These are phyloP conservation scores for Neoboletus magnificus DNA, from an alignment of 768 basidiomycete species.

Conservation along the genomic window DNA sequence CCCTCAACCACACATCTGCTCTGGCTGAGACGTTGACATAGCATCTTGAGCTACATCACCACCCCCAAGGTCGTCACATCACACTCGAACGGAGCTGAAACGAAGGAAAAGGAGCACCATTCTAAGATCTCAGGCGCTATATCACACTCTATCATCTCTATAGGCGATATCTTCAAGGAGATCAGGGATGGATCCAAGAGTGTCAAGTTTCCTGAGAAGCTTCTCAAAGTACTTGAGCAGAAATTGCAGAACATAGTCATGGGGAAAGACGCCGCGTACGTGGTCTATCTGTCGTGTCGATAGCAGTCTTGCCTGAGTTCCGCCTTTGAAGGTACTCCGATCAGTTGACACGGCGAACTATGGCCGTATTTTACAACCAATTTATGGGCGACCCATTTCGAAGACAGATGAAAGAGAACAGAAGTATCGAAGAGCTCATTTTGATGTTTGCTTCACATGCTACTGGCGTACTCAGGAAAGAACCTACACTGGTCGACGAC, in stretches of 20 bases:
- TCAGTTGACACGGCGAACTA: slow-evolving; percentile 82
- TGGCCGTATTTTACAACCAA: slow-evolving; percentile 91
- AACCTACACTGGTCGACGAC: slow-evolving; percentile 76
- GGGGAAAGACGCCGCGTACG: slow-evolving; percentile 87
- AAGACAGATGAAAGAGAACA: slow-evolving; percentile 89
- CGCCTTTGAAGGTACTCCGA: slow-evolving; percentile 68
- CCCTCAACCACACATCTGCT: neutral
- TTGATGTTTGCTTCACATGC: slow-evolving; percentile 94
- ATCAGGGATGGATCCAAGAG: slow-evolving; percentile 75
- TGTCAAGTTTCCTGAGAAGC: slow-evolving; percentile 91
- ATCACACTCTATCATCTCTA: slow-evolving; percentile 49
- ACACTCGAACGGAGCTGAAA: slow-evolving; percentile 34
- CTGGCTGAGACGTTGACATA: slow-evolving; percentile 30
- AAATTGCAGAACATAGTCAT: slow-evolving; percentile 90
- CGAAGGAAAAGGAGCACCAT: slow-evolving; percentile 61
- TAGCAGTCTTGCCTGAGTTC: slow-evolving; percentile 2
- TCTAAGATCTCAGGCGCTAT: slow-evolving; percentile 65
- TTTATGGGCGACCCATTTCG: slow-evolving; percentile 84
- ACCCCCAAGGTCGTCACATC: slow-evolving; percentile 49
- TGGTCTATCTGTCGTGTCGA: slow-evolving; percentile 17
- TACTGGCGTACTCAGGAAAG: slow-evolving; percentile 84
- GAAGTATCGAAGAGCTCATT: slow-evolving; percentile 97
- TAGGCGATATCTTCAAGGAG: slow-evolving; percentile 81
- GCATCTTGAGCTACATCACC: slow-evolving; percentile 69
- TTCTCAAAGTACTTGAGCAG: slow-evolving; percentile 86